Conservation (phyloP, 2,329 filamentous ascomycete genomes). For the Alternaria longipes region DNA sequence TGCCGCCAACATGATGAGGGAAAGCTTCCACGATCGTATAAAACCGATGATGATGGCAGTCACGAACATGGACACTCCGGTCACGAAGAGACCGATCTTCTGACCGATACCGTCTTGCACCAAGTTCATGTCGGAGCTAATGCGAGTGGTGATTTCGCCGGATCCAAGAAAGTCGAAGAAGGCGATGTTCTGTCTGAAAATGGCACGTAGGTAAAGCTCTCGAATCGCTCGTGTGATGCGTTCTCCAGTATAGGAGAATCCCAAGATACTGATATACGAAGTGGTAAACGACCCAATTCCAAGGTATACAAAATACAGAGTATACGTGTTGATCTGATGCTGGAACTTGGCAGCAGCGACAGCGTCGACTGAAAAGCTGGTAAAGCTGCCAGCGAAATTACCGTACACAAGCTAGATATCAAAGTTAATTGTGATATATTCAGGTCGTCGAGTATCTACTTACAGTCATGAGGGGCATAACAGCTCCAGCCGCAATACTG, state of each 20-base stretch:
- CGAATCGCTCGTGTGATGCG: slow-evolving; percentile 57
- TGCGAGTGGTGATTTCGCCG: slow-evolving; percentile 93
- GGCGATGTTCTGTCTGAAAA: slow-evolving; percentile 54
- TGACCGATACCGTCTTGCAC: slow-evolving; percentile 85
- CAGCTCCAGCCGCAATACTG: slow-evolving; percentile 76
- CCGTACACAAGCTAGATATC: slow-evolving; percentile 48
- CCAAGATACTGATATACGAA: slow-evolving; percentile 76
- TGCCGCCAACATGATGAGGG: slow-evolving; percentile 83
- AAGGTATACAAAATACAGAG: slow-evolving; percentile 53
- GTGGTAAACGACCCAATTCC: slow-evolving; percentile 67
- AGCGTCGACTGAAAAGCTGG: slow-evolving; percentile 46
- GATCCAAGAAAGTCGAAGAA: slow-evolving; percentile 84
- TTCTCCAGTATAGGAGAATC: slow-evolving; percentile 77
- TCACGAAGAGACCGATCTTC: slow-evolving; percentile 49
- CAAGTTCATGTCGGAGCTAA: slow-evolving; percentile 92
- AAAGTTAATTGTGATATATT: not conserved
- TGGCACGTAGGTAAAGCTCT: slow-evolving; percentile 71
- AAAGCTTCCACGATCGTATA: slow-evolving; percentile 90
- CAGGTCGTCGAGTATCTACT: not conserved
- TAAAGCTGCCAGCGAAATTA: slow-evolving; percentile 51
- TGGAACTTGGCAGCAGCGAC: slow-evolving; percentile 37
- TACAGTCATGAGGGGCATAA: slow-evolving; percentile 76
- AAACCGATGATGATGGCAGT: slow-evolving; percentile 93
- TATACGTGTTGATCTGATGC: slow-evolving; percentile 42
- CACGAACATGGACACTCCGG: slow-evolving; percentile 66